A percentile compares a stretch with the other conserved stretches of the same genome.
Evolutionary conservation across 2,329 filamentous ascomycete genomes (phyloP).

Genomic region (Proliferodiscus dingleyae): DNA sequence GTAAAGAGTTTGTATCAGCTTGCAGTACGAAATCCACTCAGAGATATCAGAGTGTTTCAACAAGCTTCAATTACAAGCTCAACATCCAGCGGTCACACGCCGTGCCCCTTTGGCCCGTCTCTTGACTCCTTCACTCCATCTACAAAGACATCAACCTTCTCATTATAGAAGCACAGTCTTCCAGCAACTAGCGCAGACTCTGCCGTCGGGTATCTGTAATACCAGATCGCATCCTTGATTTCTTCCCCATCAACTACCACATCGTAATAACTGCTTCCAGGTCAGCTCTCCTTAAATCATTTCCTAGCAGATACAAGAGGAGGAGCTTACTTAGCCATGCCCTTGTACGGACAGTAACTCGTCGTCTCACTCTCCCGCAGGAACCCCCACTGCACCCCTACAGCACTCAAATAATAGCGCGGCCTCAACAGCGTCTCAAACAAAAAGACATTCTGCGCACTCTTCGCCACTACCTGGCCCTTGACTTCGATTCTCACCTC

Average conservation of each 20-base stretch:
- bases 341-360: constrained; percentile 65
- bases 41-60: too few relatives aligned
- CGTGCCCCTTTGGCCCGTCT: background rate
- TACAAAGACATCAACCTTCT: constrained; percentile 59
- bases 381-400: constrained; percentile 10
- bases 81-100: too few relatives aligned
- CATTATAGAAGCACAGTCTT: constrained; percentile 61
- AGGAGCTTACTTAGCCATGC: constrained; percentile 50
- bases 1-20: too few relatives aligned
- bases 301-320: background rate
- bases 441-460: constrained; percentile 45
- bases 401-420: constrained; percentile 45
- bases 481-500: constrained; percentile 44
- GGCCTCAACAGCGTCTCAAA: constrained; percentile 56
- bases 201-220: constrained; percentile 50
- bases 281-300: constrained; percentile 2
- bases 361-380: constrained; percentile 47
- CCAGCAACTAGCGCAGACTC: constrained; percentile 54
- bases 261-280: constrained; percentile 38
- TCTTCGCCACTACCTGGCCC: constrained; percentile 44
- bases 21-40: too few relatives aligned
- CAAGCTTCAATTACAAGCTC: too few relatives aligned
- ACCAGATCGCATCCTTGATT: constrained; percentile 55
- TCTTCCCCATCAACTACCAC: constrained; percentile 42
- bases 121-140: constrained; percentile 40